phyloP scores from a whole-genome alignment of 495 filamentous ascomycete species.

The Penicillium nucicola region DNA sequence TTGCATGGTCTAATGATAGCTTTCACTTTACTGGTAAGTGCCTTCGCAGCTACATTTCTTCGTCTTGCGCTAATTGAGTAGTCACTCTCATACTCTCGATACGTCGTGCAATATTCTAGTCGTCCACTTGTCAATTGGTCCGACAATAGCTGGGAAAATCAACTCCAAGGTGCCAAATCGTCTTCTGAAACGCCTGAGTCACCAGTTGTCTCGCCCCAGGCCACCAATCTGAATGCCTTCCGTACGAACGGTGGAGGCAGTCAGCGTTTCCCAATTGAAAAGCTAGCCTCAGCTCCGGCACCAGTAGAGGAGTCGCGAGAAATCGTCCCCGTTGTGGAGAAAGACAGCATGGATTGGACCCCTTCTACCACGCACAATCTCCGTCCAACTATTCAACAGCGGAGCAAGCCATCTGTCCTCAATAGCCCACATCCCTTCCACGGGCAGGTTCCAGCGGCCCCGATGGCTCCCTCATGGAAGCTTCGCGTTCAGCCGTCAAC shows the following conservation, averaged over 20 bases:
- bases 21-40: slow-evolving; percentile 55
- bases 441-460: slow-evolving; percentile 62
- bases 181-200: slow-evolving; percentile 14
- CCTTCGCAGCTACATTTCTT: background rate
- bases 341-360: slow-evolving; percentile 78
- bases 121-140: slow-evolving; percentile 55
- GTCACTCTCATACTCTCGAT: slow-evolving; percentile 41
- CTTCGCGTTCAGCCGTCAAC: slow-evolving; percentile 55
- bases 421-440: slow-evolving; percentile 55
- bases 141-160: slow-evolving; percentile 36
- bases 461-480: slow-evolving; percentile 59
- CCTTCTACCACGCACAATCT: slow-evolving; percentile 55
- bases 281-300: slow-evolving; percentile 30
- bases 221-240: slow-evolving; percentile 14
- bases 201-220: background rate
- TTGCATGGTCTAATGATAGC: slow-evolving; percentile 56
- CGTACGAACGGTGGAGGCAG: slow-evolving; percentile 17
- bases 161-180: slow-evolving; percentile 25
- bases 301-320: slow-evolving; percentile 21
- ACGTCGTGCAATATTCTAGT: slow-evolving; percentile 49
- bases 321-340: slow-evolving; percentile 36
- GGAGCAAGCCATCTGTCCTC: slow-evolving; percentile 29
- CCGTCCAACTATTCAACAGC: slow-evolving; percentile 35
- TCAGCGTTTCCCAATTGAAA: slow-evolving; percentile 40
- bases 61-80: slow-evolving; percentile 21